Percentiles rank a stretch among this genome's conserved stretches.
phyloP scores from a whole-genome alignment of 140 eudicot species.

The Anethum foeniculum region DNA sequence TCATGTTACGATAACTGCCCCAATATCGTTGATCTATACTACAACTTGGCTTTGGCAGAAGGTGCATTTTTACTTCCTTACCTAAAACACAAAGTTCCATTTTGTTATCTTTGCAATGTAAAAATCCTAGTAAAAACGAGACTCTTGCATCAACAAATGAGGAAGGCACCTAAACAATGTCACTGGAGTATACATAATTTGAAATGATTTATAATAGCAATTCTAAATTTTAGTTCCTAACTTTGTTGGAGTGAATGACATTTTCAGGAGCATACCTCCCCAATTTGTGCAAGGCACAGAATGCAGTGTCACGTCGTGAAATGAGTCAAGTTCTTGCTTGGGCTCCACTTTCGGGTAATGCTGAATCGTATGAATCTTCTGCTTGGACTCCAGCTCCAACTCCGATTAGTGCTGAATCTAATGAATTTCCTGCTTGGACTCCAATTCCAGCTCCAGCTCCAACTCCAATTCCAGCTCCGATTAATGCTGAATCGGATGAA shows the following conservation, averaged over 20 bases:
- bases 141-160: background rate
- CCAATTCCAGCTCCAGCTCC: background rate
- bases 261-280: conserved; percentile 21
- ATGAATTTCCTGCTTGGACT: background rate
- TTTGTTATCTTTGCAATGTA: background rate
- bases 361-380: conserved; percentile 10
- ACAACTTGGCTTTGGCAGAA: conserved; percentile 55
- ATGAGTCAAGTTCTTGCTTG: conserved; percentile 27
- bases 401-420: background rate
- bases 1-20: conserved; percentile 46
- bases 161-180: background rate
- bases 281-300: conserved; percentile 29
- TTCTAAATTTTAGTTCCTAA: background rate
- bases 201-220: background rate
- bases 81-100: background rate
- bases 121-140: background rate
- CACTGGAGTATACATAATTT: background rate
- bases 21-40: conserved; percentile 52
- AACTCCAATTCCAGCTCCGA: background rate
- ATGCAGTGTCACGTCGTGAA: conserved; percentile 23
- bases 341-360: conserved; percentile 13
- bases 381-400: background rate
- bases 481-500: background rate
- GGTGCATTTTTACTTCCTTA: conserved; percentile 20
- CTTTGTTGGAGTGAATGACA: background rate